Base-by-base conservation (phyloP, 2,329 filamentous ascomycete species). In the Setomelanomma holmii region DNA sequence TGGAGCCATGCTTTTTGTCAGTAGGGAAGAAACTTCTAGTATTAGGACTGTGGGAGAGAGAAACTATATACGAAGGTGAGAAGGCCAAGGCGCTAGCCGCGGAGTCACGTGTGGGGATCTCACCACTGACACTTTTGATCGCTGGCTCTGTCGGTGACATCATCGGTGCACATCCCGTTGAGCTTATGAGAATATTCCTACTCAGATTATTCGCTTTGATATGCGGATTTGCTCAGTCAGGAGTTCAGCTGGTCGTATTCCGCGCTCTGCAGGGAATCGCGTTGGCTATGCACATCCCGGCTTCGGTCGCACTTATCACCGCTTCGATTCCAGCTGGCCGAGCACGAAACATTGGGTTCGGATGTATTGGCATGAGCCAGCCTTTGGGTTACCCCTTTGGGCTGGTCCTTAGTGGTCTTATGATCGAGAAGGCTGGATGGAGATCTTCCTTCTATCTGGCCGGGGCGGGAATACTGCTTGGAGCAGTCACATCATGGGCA, bases 301-400 rank as follows among this genome's bases (percentile, higher is more conserved):
- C 78, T 0, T 76, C 77, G 0, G 78, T 81, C 0, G 74, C 78
- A 1, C 75, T 82, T 19, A 79, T 82, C 45, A 74, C 66, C 0
- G 52, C 42, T 5, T 58, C 64, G 17, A 57, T 69, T 2, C 66
- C 64, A 1, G 43, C 55, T n/a, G 68, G 69, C 8, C 49, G 60
- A 42, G 51, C 61, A 2, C 50, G 67, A 16, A 72, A 71, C 65
- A 42, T 79, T 63, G 61, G 64, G 0, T 69, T 74, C 55, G 60
- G 56, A 23, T 79, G 75, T 48, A 50, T 82, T 4, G 80, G 82
- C 0, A 60, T 81, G 16, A 76, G 76, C 34, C 76, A 80, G 47
- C 77, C 80, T 0, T 63, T 84, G 0, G 82, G 82, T 0, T 84
- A 82, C 55, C 80, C 79, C 0, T 58, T 82, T 10, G 82, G 82